These are phyloP conservation scores for Lactarius pseudohatsudake DNA, from an alignment of 768 basidiomycete species.

Conservation along the genomic window DNA sequence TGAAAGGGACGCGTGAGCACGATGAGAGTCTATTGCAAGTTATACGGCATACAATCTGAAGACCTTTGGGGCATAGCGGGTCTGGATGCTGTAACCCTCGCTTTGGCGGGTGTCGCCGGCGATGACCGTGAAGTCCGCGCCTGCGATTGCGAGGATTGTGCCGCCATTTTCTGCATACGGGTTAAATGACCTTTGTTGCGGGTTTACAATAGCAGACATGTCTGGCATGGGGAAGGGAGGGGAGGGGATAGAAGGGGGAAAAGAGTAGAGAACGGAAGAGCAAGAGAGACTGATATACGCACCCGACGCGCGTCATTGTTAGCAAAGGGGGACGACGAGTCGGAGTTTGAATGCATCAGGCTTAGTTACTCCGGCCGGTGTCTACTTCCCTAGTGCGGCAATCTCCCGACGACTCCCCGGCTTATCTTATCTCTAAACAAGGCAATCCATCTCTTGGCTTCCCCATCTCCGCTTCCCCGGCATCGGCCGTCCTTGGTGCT, in stretches of 20 bases:
- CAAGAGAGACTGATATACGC: constrained; percentile 17
- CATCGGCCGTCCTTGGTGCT: neutral
- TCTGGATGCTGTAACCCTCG: constrained; percentile 97
- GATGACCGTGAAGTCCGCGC: constrained; percentile 89
- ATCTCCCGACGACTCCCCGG: constrained; percentile 20
- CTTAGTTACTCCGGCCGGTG: constrained; percentile 10
- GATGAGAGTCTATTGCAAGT: constrained; percentile 8
- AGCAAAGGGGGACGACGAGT: neutral
- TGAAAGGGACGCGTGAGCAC: constrained; percentile 36
- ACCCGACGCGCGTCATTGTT: constrained; percentile 26
- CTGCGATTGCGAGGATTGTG: constrained; percentile 94
- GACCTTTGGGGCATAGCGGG: constrained; percentile 94
- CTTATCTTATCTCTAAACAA: constrained; percentile 22
- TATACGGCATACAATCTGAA: constrained; percentile 74
- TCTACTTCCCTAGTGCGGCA: neutral
- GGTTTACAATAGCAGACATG: constrained; percentile 29
- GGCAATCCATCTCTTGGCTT: neutral
- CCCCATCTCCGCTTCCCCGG: neutral
- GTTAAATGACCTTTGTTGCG: constrained; percentile 69
- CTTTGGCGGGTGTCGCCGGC: constrained; percentile 97
- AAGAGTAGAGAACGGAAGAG: neutral
- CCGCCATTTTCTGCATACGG: constrained; percentile 95
- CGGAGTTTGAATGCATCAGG: constrained; percentile 10
- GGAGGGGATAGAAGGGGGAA: neutral
- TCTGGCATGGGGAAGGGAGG: constrained; percentile 21